phyloP scores from a whole-genome alignment of 208 protist species.

The Trichomonas tenax region DNA sequence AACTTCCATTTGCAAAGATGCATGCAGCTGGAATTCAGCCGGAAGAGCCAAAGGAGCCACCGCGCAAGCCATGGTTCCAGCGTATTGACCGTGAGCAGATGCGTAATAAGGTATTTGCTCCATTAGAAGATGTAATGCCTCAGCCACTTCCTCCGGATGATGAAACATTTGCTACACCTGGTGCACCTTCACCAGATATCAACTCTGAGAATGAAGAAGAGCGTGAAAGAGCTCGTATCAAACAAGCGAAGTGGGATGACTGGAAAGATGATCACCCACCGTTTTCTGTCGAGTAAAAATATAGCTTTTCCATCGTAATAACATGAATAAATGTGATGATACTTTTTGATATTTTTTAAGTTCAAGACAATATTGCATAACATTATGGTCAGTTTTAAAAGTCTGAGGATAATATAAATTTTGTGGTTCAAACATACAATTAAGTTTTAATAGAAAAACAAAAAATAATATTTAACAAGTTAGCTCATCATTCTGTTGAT shows the following conservation, averaged over 20 bases:
- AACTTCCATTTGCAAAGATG: not conserved
- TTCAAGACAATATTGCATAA: no score
- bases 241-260: not conserved
- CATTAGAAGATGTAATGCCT: not conserved
- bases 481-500: no score
- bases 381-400: no score
- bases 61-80: not conserved
- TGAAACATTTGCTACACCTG: not conserved
- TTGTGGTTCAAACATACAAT: no score
- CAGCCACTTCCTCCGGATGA: not conserved
- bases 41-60: not conserved
- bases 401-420: no score
- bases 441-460: no score
- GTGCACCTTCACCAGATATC: not conserved
- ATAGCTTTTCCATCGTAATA: no score
- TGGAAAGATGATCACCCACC: slow-evolving; percentile 8
- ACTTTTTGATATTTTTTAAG: no score
- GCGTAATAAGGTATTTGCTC: not conserved
- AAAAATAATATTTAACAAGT: no score
- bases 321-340: no score
- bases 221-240: not conserved
- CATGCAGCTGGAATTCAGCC: not conserved
- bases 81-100: not conserved
- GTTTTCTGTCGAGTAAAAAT: not conserved
- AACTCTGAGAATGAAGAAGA: not conserved